phyloP scores from a whole-genome alignment of 2,329 filamentous ascomycete species.

The Lachnellula arida region DNA sequence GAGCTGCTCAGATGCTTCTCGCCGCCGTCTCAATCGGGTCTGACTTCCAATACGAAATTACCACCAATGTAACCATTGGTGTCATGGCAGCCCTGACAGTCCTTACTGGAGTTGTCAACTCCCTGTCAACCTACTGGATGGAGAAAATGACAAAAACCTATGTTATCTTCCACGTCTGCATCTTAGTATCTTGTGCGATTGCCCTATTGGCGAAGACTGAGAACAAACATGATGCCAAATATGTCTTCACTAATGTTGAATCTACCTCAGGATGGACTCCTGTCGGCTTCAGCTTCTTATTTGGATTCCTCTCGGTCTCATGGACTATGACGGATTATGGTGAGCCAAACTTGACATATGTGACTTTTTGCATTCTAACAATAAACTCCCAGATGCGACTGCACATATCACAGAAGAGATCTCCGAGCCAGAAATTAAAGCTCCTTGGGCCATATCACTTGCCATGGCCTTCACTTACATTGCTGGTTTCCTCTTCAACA shows the following conservation, averaged over 20 bases:
- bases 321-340: slow-evolving; percentile 59
- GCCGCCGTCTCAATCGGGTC: slow-evolving; percentile 49
- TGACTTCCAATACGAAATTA: slow-evolving; percentile 44
- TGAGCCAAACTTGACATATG: slow-evolving; percentile 11
- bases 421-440: slow-evolving; percentile 44
- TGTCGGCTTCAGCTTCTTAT: slow-evolving; percentile 51
- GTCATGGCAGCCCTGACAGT: slow-evolving; percentile 52
- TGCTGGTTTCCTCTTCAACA: slow-evolving; percentile 52
- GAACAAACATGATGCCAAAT: slow-evolving; percentile 46
- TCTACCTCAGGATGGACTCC: slow-evolving; percentile 50
- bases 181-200: slow-evolving; percentile 47
- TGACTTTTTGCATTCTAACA: neutral
- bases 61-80: slow-evolving; percentile 43
- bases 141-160: slow-evolving; percentile 54
- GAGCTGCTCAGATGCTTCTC: slow-evolving; percentile 50
- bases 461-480: slow-evolving; percentile 53
- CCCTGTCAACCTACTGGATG: slow-evolving; percentile 52
- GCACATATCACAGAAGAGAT: slow-evolving; percentile 47
- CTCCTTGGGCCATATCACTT: slow-evolving; percentile 51
- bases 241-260: slow-evolving; percentile 51
- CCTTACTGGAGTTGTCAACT: slow-evolving; percentile 49
- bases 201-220: slow-evolving; percentile 46
- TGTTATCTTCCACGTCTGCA: slow-evolving; percentile 51
- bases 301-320: slow-evolving; percentile 54
- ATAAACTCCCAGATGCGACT: slow-evolving; percentile 31